Evolutionary conservation across 345 rosid genomes (phyloP).

Genomic region (Citrus glauca): DNA sequence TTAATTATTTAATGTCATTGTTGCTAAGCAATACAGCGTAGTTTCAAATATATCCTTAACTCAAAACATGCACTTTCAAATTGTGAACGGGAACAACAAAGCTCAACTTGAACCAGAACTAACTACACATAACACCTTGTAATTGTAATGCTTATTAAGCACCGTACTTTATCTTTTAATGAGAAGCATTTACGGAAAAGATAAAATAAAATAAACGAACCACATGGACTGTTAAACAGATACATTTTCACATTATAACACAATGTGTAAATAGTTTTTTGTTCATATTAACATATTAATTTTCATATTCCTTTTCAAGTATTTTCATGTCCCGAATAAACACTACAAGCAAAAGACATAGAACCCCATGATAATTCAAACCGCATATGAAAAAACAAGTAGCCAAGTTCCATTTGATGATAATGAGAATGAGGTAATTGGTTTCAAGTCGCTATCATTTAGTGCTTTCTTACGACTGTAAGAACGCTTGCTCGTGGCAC

Average conservation of each 20-base stretch:
- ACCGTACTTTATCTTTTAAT: too few species aligned
- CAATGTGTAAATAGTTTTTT: too few species aligned
- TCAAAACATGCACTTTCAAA: not conserved
- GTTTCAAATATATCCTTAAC: too few species aligned
- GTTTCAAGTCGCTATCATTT: not conserved
- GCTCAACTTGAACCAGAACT: not conserved
- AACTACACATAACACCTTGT: not conserved
- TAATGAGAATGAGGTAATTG: not conserved
- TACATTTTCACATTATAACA: too few species aligned
- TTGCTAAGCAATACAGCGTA: too few species aligned
- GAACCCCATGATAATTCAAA: not conserved
- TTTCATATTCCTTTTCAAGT: too few species aligned
- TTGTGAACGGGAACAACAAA: not conserved
- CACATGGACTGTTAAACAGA: too few species aligned
- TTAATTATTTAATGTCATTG: too few species aligned
- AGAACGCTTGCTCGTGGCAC: conserved; percentile 41
- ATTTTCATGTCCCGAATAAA: not conserved
- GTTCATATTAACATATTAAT: too few species aligned
- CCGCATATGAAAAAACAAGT: not conserved
- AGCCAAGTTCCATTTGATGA: not conserved
- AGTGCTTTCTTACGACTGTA: conserved; percentile 38
- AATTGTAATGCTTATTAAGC: too few species aligned
- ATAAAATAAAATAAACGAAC: too few species aligned
- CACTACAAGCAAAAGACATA: not conserved
- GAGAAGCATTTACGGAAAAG: too few species aligned